Conservation (phyloP, 2,329 filamentous ascomycete species). For the Beauveria medogensis region DNA sequence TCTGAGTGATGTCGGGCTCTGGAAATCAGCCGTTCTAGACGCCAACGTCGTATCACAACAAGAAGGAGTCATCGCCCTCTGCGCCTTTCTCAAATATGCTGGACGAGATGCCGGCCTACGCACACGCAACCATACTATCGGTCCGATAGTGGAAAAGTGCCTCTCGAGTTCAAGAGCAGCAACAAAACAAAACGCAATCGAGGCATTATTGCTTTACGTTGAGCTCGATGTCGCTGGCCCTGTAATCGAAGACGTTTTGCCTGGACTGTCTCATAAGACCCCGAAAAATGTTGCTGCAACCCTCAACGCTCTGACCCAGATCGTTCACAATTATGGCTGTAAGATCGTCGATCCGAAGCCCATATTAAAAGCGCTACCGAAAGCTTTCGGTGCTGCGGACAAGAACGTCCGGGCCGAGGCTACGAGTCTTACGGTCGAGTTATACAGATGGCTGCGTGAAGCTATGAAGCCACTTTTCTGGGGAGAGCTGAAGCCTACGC, state of each 20-base stretch:
- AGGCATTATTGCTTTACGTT: conserved; percentile 80
- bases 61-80: conserved; percentile 80
- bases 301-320: conserved; percentile 67
- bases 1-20: conserved; percentile 71
- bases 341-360: conserved; percentile 91
- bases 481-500: conserved; percentile 88
- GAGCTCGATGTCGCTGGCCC: conserved; percentile 82
- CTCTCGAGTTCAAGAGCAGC: conserved; percentile 79
- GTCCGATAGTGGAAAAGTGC: conserved; percentile 83
- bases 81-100: conserved; percentile 86
- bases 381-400: conserved; percentile 91
- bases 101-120: conserved; percentile 70
- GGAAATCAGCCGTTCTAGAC: conserved; percentile 88
- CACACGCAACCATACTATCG: conserved; percentile 67
- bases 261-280: conserved; percentile 75
- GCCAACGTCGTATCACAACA: conserved; percentile 96
- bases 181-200: conserved; percentile 78
- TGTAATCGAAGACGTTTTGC: conserved; percentile 83
- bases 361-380: conserved; percentile 78
- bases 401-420: conserved; percentile 96
- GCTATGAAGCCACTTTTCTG: conserved; percentile 99
- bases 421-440: conserved; percentile 81
- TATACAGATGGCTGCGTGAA: conserved; percentile 94
- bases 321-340: conserved; percentile 91
- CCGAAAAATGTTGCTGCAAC: conserved; percentile 75